These are phyloP conservation scores for Kwoniella dejecticola DNA, from an alignment of 768 basidiomycete species.

Conservation along the genomic window DNA sequence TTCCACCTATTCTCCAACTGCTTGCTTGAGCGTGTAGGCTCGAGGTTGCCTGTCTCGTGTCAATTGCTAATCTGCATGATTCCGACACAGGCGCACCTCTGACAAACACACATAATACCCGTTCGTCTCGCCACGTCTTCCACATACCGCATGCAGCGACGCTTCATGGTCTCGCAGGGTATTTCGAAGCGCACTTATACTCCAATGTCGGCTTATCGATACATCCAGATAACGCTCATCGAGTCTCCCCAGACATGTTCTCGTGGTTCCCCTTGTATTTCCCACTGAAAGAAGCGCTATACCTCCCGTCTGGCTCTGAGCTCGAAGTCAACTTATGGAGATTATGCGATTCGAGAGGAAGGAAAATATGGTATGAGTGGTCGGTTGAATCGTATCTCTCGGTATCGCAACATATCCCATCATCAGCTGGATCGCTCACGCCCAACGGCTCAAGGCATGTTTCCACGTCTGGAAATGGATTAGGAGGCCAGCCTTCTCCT, in stretches of 20 bases:
- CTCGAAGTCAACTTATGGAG: constrained; percentile 93
- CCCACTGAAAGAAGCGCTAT: constrained; percentile 89
- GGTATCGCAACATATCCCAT: constrained; percentile 46
- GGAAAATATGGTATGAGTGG: constrained; percentile 96
- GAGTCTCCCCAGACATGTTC: constrained; percentile 91
- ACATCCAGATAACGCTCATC: constrained; percentile 83
- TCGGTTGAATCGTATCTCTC: constrained; percentile 89
- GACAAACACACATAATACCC: constrained; percentile 94
- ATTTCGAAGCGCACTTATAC: constrained; percentile 94
- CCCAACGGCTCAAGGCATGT: constrained; percentile 17
- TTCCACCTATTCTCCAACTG: neutral
- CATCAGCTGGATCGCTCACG: constrained; percentile 6
- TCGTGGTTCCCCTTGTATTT: constrained; percentile 99
- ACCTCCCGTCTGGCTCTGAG: constrained; percentile 88
- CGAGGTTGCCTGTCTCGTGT: no score
- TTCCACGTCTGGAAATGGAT: constrained; percentile 6
- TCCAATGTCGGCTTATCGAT: constrained; percentile 88
- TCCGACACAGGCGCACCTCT: constrained; percentile 78
- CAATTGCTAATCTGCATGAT: neutral
- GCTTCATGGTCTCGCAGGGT: constrained; percentile 91
- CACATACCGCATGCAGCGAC: constrained; percentile 93
- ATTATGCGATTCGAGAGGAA: constrained; percentile 75
- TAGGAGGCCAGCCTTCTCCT: constrained; percentile 63
- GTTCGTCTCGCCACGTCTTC: constrained; percentile 81
- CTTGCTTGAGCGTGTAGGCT: neutral